These are phyloP conservation scores for Colletotrichum eremochloae DNA, from an alignment of 2,329 filamentous ascomycete genomes.

Conservation along the genomic window DNA sequence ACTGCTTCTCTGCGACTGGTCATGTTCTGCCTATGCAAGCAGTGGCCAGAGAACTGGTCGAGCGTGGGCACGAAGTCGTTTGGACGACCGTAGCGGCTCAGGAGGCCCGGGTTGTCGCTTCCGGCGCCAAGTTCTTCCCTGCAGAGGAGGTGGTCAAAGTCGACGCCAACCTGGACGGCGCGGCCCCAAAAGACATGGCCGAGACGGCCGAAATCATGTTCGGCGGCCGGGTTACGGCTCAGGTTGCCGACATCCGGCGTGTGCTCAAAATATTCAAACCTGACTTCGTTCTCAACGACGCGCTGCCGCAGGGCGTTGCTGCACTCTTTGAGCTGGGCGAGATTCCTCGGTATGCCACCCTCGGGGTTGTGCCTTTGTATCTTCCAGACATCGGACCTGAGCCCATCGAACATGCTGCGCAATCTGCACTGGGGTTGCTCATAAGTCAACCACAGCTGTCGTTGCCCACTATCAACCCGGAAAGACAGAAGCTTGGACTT, in stretches of 20 bases:
- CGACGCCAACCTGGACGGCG: conserved; percentile 48
- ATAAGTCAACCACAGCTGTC: conserved; percentile 49
- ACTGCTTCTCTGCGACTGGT: conserved; percentile 56
- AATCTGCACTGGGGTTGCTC: conserved; percentile 45
- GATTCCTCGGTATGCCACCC: conserved; percentile 53
- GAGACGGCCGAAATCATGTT: conserved; percentile 48
- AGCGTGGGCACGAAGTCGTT: conserved; percentile 54
- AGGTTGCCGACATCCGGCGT: conserved; percentile 53
- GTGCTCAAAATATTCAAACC: conserved; percentile 48
- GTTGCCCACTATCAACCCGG: conserved; percentile 49
- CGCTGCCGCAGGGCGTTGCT: conserved; percentile 54
- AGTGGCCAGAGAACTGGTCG: conserved; percentile 53
- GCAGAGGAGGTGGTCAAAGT: conserved; percentile 50
- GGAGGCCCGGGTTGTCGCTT: conserved; percentile 50
- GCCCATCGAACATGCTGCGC: conserved; percentile 45
- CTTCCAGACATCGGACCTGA: conserved; percentile 50
- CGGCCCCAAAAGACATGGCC: conserved; percentile 50
- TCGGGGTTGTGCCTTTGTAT: conserved; percentile 57
- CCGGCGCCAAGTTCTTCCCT: conserved; percentile 52
- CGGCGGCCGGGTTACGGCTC: conserved; percentile 49
- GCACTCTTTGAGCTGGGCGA: conserved; percentile 53
- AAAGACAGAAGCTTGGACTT: conserved; percentile 50
- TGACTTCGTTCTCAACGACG: conserved; percentile 54
- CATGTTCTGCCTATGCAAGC: conserved; percentile 57
- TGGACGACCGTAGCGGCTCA: conserved; percentile 55